phyloP scores from a whole-genome alignment of 768 basidiomycete genomes.

The Tulasnella sp. region DNA sequence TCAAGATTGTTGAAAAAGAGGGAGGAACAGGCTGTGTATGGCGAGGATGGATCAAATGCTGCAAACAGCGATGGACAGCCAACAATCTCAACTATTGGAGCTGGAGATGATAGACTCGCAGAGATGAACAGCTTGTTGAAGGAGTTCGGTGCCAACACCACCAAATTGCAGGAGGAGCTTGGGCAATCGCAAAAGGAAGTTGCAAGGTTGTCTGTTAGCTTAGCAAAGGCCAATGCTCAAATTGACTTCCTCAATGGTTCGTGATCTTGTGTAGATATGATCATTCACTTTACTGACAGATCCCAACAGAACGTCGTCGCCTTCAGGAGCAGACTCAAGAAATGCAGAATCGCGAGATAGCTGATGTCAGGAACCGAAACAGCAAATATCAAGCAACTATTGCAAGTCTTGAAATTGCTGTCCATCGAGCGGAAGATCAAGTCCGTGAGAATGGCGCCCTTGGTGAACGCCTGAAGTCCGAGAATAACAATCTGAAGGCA shows the following conservation, averaged over 20 bases:
- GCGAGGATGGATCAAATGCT: slow-evolving; percentile 6
- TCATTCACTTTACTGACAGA: neutral
- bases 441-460: slow-evolving; percentile 43
- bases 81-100: slow-evolving; percentile 26
- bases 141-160: slow-evolving; percentile 71
- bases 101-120: slow-evolving; percentile 8
- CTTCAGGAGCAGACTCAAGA: slow-evolving; percentile 47
- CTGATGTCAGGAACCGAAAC: slow-evolving; percentile 53
- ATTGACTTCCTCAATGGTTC: slow-evolving; percentile 65
- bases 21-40: slow-evolving; percentile 27
- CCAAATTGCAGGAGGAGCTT: slow-evolving; percentile 58
- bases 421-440: slow-evolving; percentile 53
- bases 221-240: slow-evolving; percentile 78
- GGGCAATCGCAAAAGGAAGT: slow-evolving; percentile 51
- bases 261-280: neutral
- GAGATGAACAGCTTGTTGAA: slow-evolving; percentile 14
- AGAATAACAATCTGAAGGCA: slow-evolving; percentile 74
- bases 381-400: slow-evolving; percentile 61
- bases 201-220: slow-evolving; percentile 45
- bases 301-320: slow-evolving; percentile 26
- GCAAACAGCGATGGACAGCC: neutral
- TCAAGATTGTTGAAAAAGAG: slow-evolving; percentile 56
- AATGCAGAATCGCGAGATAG: slow-evolving; percentile 50
- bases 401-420: slow-evolving; percentile 62
- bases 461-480: slow-evolving; percentile 69